Percentiles rank a stretch among this genome's conserved stretches.
Evolutionary conservation across 768 basidiomycete genomes (phyloP).

Genomic region (Rubroboletus satanas): DNA sequence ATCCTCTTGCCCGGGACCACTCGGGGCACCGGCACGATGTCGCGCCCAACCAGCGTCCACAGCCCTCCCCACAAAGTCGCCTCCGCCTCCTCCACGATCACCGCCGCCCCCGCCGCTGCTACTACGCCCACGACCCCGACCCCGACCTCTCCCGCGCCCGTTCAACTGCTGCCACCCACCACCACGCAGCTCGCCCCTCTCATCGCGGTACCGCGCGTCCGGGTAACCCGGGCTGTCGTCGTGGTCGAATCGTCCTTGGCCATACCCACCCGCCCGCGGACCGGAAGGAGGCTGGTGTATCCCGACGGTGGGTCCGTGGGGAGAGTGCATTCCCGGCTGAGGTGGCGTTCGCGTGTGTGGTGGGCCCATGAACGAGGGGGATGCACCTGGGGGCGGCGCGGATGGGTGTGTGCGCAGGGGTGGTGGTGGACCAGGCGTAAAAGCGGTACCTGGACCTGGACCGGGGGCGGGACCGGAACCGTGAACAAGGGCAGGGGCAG

Average conservation of each 20-base stretch:
- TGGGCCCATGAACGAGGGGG: constrained; percentile 16
- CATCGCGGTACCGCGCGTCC: constrained; percentile 25
- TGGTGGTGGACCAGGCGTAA: constrained; percentile 7
- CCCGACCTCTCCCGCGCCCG: constrained; percentile 34
- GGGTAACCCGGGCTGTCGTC: constrained; percentile 19
- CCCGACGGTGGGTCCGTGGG: constrained; percentile 1
- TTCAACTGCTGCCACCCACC: constrained; percentile 27
- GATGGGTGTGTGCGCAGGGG: not conserved
- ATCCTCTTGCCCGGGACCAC: constrained; percentile 19
- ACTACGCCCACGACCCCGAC: constrained; percentile 27
- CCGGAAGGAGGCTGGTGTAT: constrained; percentile 26
- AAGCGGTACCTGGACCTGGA: not conserved
- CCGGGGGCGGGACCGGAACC: not conserved
- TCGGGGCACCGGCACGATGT: constrained; percentile 28
- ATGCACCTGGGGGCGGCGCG: not conserved
- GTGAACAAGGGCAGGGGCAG: not conserved
- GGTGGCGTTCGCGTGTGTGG: constrained; percentile 21
- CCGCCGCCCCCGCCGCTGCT: constrained; percentile 1
- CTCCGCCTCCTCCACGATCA: constrained; percentile 1
- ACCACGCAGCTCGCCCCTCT: constrained; percentile 32
- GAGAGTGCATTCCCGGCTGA: constrained; percentile 23
- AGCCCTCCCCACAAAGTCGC: constrained; percentile 35
- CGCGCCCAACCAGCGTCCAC: constrained; percentile 41
- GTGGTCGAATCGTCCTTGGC: constrained; percentile 28
- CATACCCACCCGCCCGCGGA: constrained; percentile 28